These are phyloP conservation scores for Dactylonectria macrodidyma DNA, from an alignment of 2,329 filamentous ascomycete species.

Conservation along the genomic window DNA sequence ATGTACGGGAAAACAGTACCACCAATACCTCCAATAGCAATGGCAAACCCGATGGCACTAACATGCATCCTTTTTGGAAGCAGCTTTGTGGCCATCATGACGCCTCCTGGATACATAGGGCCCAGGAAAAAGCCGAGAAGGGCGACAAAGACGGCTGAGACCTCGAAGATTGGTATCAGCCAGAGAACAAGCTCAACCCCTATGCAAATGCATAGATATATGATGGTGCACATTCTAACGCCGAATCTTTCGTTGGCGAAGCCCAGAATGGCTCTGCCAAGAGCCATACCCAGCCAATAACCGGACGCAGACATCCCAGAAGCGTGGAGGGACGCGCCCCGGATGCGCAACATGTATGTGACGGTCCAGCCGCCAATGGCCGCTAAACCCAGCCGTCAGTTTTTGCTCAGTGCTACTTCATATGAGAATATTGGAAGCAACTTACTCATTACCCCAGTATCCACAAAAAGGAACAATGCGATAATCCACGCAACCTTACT, in stretches of 20 bases:
- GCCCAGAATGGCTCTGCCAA: conserved; percentile 79
- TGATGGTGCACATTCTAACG: background rate
- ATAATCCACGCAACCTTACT: conserved; percentile 17
- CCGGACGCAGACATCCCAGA: conserved; percentile 83
- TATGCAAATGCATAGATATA: conserved; percentile 54
- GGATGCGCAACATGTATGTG: conserved; percentile 84
- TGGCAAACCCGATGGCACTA: conserved; percentile 81
- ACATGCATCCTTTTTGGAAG: conserved; percentile 84
- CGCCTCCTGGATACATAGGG: conserved; percentile 80
- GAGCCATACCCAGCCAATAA: conserved; percentile 85
- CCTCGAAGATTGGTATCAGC: conserved; percentile 84
- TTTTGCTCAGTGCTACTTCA: conserved; percentile 63
- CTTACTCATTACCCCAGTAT: conserved; percentile 11
- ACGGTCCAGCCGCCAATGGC: conserved; percentile 87
- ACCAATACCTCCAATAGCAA: conserved; percentile 81
- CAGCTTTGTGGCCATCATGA: conserved; percentile 78
- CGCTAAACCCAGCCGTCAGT: conserved; percentile 70
- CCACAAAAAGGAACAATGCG: conserved; percentile 9
- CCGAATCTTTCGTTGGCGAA: conserved; percentile 72
- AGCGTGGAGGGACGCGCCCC: conserved; percentile 76
- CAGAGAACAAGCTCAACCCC: conserved; percentile 82
- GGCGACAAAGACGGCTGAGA: conserved; percentile 79
- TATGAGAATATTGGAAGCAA: conserved; percentile 80
- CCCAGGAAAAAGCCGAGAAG: conserved; percentile 86
- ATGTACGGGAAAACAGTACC: conserved; percentile 78